A percentile compares a stretch with the other conserved stretches of the same genome.
Conservation (phyloP, 108 stramenopile genomes). For the Ochromonas danica region DNA sequence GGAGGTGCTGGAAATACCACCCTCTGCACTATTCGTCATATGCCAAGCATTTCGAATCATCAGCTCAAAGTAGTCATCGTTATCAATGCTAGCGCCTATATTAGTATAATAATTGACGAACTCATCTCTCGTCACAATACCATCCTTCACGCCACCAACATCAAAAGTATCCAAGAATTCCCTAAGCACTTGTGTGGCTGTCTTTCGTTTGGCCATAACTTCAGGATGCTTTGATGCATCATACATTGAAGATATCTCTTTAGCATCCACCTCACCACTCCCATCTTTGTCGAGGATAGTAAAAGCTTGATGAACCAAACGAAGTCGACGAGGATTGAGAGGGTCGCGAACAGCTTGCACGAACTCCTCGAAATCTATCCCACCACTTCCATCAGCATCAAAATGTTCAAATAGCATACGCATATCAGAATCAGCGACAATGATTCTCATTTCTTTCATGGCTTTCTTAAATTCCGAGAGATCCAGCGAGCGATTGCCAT, state of each 20-base stretch:
- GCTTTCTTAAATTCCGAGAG: slow-evolving; percentile 33
- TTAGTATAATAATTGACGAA: slow-evolving; percentile 54
- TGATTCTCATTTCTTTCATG: slow-evolving; percentile 37
- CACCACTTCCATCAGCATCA: slow-evolving; percentile 1
- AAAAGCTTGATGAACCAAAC: slow-evolving; percentile 7
- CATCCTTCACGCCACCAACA: slow-evolving; percentile 47
- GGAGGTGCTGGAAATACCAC: neutral
- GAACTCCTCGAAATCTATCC: slow-evolving; percentile 31
- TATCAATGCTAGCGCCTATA: slow-evolving; percentile 45
- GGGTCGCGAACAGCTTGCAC: slow-evolving; percentile 35
- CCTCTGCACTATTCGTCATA: slow-evolving; percentile 17
- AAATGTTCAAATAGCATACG: slow-evolving; percentile 21
- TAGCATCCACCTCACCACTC: slow-evolving; percentile 10
- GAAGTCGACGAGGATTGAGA: neutral
- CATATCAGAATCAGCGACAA: slow-evolving; percentile 1
- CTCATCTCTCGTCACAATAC: slow-evolving; percentile 47
- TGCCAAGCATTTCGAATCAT: slow-evolving; percentile 59
- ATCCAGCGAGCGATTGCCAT: slow-evolving; percentile 10
- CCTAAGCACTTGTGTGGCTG: slow-evolving; percentile 35
- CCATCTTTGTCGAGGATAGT: slow-evolving; percentile 25
- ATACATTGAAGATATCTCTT: slow-evolving; percentile 8
- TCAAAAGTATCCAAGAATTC: slow-evolving; percentile 56
- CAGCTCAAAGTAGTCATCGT: slow-evolving; percentile 57
- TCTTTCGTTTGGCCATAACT: slow-evolving; percentile 37
- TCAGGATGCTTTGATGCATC: slow-evolving; percentile 38